Conservation (phyloP, 495 filamentous ascomycete genomes). For the Talaromyces stipitatus region DNA sequence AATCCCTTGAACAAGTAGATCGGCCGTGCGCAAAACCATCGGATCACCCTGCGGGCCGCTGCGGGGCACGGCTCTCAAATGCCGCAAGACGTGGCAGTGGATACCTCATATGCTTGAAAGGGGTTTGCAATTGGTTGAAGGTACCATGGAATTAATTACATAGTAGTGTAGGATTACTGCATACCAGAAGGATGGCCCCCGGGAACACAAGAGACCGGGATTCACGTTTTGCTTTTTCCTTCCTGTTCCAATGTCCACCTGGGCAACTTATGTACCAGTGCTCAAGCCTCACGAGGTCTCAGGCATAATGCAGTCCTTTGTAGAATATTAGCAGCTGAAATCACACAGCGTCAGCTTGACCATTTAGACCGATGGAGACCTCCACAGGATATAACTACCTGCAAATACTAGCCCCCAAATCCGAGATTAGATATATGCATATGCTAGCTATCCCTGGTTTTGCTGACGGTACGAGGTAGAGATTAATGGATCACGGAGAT, state of each 20-base stretch:
- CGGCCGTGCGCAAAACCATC: background rate
- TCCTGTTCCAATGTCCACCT: background rate
- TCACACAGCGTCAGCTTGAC: background rate
- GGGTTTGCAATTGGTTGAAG: background rate
- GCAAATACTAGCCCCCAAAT: background rate
- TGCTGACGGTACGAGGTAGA: background rate
- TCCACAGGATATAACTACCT: background rate
- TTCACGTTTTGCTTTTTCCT: background rate
- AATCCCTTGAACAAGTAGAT: background rate
- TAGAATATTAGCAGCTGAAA: conserved; percentile 1
- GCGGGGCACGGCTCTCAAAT: background rate
- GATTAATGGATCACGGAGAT: background rate
- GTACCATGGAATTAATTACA: background rate
- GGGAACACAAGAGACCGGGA: background rate
- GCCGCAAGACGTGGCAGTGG: background rate
- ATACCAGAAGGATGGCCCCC: background rate
- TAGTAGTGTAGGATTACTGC: background rate
- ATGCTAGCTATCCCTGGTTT: background rate
- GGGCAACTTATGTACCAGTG: background rate
- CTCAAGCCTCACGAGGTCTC: background rate
- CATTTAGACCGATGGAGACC: background rate
- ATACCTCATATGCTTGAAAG: background rate
- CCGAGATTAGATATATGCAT: background rate
- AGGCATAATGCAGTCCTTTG: background rate
- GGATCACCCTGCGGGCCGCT: background rate